Base-by-base conservation (phyloP, 148 eudicot species). In the Nepenthes gracilis region DNA sequence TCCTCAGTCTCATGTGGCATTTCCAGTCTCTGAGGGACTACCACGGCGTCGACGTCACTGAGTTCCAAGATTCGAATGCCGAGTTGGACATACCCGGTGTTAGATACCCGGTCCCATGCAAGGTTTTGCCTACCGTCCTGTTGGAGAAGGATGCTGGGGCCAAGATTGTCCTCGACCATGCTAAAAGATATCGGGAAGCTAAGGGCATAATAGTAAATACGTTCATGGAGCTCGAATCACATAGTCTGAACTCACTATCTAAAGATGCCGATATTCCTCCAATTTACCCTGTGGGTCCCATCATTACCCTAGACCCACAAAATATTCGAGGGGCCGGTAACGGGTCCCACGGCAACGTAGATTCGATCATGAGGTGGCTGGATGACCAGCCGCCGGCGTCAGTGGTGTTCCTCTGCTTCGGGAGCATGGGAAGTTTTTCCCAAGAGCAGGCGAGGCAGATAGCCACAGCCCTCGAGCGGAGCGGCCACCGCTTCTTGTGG, bases 331-430 rank as follows among this genome's bases (percentile, higher is more conserved):
- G 6, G 6, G n/a, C 14, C 13, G 43, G 13, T 12, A 6, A 36
- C 5, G 60, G 51, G 50, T 38, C 5, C 11, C 9, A 59, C 15
- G 48, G 34, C 2, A 13, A 38, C 4, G 33, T 6, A 37, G 60
- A 68, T 5, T 68, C 67, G 6, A 67, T 61, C 33, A 12, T 61
- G 47, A 57, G 50, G 2, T 66, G 75, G 66, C 7, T 61, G 10
- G 56, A 66, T 38, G 65, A 36, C 15, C 69, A 65, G 23, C 66
- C 66, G 33, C 11, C 47, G 1, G 34, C 56, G 2, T 71, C 75
- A 14, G 75, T 65, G 15, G 69, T 71, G 48, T 63, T 61, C 59
- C 15, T 72, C 6, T 67, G 76, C 55, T 67, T 72, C 54, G 67
- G 76, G 35, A 58, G 60, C 45, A 32, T 15, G 5, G 60, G 70